Evolutionary conservation across 2,329 filamentous ascomycete species (phyloP), one percentile per base, ranked within the genome.

Genomic region (Proliferodiscus dingleyae): DNA sequence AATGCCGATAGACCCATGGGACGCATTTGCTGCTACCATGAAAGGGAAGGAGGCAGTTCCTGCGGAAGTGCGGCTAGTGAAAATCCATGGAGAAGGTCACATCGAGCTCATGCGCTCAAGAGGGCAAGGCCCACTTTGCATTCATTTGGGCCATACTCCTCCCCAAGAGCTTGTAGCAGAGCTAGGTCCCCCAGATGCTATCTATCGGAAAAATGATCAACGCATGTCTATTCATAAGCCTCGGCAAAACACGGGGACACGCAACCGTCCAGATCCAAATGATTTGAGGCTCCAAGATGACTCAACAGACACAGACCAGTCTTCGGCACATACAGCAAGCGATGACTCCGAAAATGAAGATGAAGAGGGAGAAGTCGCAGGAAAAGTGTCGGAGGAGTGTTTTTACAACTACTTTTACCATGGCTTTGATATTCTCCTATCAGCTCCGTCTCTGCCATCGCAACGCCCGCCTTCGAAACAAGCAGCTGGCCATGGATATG

Each of bases 351-450:
- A 81, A 46, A 72, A 75, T 18, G 85, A 87, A 21, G 75, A 74
- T 18, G 76, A 80, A 13, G 76, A 80, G 34, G 81, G 81, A 23
- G 76, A 78, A 23, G 62, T 70, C 3, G 69, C 71, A 1, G 70
- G 72, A 53, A 70, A 73, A 63, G 55, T 81, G 3, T 78, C 81
- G 1, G 77, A 81, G 3, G 88, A 94, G 62, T 89, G 84, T 54
- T 98, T 97, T 64, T 96, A 93, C 68, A 97, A 97, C 64, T 98
- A 98, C 65, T 98, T 96, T 63, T 85, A 91, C 54, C 83, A 95
- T 51, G 93, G 93, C 2, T 94, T 98, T 61, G 93, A 98, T 65
- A 78, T 96, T 8, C 75, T 97, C 4, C 78, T 98, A n/a, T 95
- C 91, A 1, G 81, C 82, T 23, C 85, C 87, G 0, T 80, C 79